Base-by-base conservation (phyloP, 306 rosid species). In the Prunus davidiana region DNA sequence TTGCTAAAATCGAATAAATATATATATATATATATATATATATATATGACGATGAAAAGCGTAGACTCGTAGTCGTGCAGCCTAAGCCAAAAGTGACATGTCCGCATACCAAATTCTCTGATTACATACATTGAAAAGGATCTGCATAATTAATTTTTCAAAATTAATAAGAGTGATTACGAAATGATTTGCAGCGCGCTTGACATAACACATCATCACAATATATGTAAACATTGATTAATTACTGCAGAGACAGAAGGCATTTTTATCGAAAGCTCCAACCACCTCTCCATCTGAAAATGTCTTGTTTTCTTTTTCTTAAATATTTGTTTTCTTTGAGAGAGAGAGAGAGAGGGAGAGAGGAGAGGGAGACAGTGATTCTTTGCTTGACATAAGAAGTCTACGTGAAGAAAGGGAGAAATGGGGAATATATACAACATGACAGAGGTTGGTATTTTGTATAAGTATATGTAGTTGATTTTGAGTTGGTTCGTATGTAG, bases 401-500 rank as follows among this genome's bases (percentile, higher is more conserved):
- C 71, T 81, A 72, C 80, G 76, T 69, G 82, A 82, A 86, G 86
- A 81, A 87, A 82, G 64, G 67, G 73, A 57, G 76, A 67, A 72
- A 24, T 55, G 54, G 79, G 73, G 76, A 67, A 66, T 50, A 51
- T 51, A 82, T 45, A 46, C 77, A 73, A n/a, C 79, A 74, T 25
- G 72, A 38, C 43, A 38, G 57, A 57, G 75, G 76, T 57, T 73
- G 76, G 76, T 38, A 38, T 79, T 54, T 56, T 4, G 54, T 69
- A 22, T 52, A 27, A 47, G 51, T 68, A 30, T 76, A 65, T 58
- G 54, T 61, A 27, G 64, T 72, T 76, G 71, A 73, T 56, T 71
- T 52, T 74, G 74, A 61, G 87, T 87, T 87, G 81, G 89, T 85
- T 86, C 86, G 87, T 87, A 83, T 58, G 86, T 83, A 81, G 28